These are phyloP conservation scores for Acmispon strigosus DNA, from an alignment of 306 rosid species.

Conservation along the genomic window DNA sequence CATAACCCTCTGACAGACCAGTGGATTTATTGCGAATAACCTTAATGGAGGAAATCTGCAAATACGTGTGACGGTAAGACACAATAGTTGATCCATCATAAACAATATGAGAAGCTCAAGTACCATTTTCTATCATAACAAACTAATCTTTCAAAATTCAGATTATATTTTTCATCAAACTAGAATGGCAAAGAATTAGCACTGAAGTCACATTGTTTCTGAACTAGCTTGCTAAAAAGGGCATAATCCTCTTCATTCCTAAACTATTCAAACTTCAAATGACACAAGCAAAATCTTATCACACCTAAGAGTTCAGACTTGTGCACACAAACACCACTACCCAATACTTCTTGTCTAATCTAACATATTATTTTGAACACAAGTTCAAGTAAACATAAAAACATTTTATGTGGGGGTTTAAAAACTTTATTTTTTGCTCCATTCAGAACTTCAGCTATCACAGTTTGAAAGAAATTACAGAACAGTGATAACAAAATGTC, in stretches of 20 bases:
- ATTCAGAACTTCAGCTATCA: background rate
- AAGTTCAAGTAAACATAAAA: too few species aligned
- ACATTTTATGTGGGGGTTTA: background rate
- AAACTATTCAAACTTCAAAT: conserved; percentile 6
- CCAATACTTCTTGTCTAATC: background rate
- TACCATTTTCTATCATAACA: background rate
- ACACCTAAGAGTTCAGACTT: background rate
- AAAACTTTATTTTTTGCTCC: background rate
- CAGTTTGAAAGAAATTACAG: background rate
- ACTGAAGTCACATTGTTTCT: background rate
- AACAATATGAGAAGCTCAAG: background rate
- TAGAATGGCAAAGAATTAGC: conserved; percentile 8
- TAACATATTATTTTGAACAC: too few species aligned
- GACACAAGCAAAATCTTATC: background rate
- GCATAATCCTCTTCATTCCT: background rate
- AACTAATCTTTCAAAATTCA: background rate
- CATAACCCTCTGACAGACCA: conserved; percentile 85
- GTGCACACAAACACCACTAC: background rate
- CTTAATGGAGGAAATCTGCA: conserved; percentile 77
- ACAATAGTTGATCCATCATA: background rate
- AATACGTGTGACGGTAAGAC: background rate
- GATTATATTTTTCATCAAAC: background rate
- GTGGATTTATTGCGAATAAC: conserved; percentile 91
- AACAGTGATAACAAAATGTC: background rate
- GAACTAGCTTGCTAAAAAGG: conserved; percentile 1